Base-by-base conservation (phyloP, 768 basidiomycete species). In the Pleurotus eryngii region DNA sequence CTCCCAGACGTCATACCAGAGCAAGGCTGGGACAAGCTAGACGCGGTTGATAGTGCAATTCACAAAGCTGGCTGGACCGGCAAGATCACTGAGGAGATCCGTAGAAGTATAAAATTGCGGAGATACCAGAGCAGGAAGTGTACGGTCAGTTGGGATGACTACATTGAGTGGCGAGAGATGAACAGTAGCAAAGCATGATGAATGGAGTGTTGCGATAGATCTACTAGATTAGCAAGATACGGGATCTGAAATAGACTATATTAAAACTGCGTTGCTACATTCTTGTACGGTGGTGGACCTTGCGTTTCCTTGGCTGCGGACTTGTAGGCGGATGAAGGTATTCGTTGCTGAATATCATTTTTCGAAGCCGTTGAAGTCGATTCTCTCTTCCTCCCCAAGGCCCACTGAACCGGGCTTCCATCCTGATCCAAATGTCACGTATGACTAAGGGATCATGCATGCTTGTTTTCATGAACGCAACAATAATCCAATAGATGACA, bases 11-110 rank as follows among this genome's bases (percentile, higher is more conserved):
- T 99, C 58, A 89, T 92, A 43, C 82, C 87, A 0, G 92, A 93
- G 38, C 96, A 98, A 71, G 95, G 92, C 5, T 99, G 97, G 97
- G 83, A 86, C 60, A 90, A 89, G 80, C 75, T 88, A 57, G 90
- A 97, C 70, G 88, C 96, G 5, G 74, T 99, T 39, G 87, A 95
- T 63, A 93, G 87, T 64, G 93, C 95, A 26, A 93, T 98, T 61
- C 82, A 84, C 60, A 99, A 99, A 73, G 92, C 95, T 3, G 97
- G 95, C 3, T 98, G 89, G 89, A 81, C 70, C 57, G 92, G 91
- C 1, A 70, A 71, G 49, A 90, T 95, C 64, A 90, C 86, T 0
- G 94, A 96, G 68, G 90, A 90, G 63, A 71, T 93, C 49, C 79
- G 92, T 48, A 78, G 89, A 62, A 85, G 84, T 66, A 72, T 94